Base-by-base conservation (phyloP, 2,329 filamentous ascomycete species). In the Monosporascus sp. region DNA sequence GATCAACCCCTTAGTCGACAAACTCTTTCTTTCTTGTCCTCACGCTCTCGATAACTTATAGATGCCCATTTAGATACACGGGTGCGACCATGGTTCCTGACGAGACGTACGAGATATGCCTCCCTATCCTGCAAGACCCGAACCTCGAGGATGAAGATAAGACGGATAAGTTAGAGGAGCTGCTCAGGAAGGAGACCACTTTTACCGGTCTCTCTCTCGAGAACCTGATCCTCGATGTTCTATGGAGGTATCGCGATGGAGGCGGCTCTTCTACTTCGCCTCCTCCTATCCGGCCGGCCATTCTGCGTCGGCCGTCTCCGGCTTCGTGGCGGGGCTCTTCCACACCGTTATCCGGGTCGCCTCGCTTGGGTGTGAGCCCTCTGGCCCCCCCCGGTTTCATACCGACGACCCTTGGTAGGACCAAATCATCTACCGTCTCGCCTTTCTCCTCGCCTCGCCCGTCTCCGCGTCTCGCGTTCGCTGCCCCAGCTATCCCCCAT, bases 381-480 rank as follows among this genome's bases (percentile, higher is more conserved):
- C 83, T 91, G 47, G 88, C 88, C 54, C 90, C 90, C 43, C 89
- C 90, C 7, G 90, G 90, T 60, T 90, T 95, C 65, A 83, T 90
- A 41, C 88, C 89, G 27, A 86, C 88, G 49, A 85, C 82, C 51
- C 90, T 96, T 65, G 80, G 79, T 57, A 85, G 92, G 62, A 84
- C 86, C 55, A 92, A 87, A 66, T 90, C 89, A 36, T 87, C 85
- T 44, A 85, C 85, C 35, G 89, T 86, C 11, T 97, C 93, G 38
- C 94, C 94, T 1, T 97, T 97, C 70, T 90, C 89, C 38, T 97
- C 93, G 9, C 94, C 94, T 31, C 87, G 92, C 50, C 92, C 94
- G 14, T 97, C 93, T 15, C 94, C 94, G 31, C 86, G 93, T 59
- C 84, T 97, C 51, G 90, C 90, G 44, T 88, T 96, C 67, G 90